Evolutionary conservation across 164 flowering plant species (phyloP).

Genomic region (Stephania cephalantha): DNA sequence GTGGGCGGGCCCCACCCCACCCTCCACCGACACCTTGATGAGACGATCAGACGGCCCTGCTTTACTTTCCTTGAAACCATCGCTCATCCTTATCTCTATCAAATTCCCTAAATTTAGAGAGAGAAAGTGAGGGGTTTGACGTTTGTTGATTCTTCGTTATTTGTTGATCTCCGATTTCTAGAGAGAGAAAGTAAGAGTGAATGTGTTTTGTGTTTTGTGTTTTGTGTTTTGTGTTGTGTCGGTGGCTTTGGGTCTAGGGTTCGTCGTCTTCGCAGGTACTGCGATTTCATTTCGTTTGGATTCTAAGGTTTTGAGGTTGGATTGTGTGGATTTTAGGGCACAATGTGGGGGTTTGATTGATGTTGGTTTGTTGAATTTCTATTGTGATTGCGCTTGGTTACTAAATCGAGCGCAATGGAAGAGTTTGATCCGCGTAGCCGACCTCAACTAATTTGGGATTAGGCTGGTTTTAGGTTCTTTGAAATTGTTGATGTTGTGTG

Average conservation of each 20-base stretch:
- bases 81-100: not conserved
- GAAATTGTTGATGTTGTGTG: no score
- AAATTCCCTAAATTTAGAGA: not conserved
- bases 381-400: no score
- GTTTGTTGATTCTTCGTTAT: no score
- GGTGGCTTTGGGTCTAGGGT: not conserved
- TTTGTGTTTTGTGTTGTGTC: not conserved
- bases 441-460: no score
- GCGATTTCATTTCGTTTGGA: not conserved
- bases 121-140: no score
- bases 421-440: no score
- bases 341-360: not conserved
- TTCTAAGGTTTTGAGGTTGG: not conserved
- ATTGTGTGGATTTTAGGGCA: not conserved
- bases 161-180: no score
- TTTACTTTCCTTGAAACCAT: not conserved
- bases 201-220: no score
- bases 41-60: not conserved
- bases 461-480: no score
- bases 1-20: not conserved
- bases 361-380: not conserved
- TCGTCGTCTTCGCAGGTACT: not conserved
- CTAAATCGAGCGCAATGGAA: no score
- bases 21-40: not conserved
- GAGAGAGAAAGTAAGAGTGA: no score